Conservation (phyloP, 2,329 filamentous ascomycete species). For the Coleophoma crateriformis region DNA sequence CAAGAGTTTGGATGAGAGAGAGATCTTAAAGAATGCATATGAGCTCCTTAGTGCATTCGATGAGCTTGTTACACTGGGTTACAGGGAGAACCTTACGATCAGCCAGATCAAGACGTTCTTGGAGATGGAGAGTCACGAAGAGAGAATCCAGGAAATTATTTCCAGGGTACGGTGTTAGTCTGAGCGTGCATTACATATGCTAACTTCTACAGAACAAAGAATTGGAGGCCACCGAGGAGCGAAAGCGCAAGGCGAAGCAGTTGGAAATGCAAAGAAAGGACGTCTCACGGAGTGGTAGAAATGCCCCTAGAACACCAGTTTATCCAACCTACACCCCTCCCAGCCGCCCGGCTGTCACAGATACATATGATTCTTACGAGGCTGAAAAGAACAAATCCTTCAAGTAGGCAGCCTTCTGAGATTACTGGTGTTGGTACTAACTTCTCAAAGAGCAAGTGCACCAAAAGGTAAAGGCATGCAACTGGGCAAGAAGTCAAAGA, state of each 20-base stretch:
- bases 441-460: conserved; percentile 44
- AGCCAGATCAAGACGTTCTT: conserved; percentile 98
- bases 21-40: conserved; percentile 92
- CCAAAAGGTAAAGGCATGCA: conserved; percentile 98
- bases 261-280: conserved; percentile 99
- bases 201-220: conserved; percentile 77
- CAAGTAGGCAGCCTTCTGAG: conserved; percentile 52
- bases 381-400: conserved; percentile 93
- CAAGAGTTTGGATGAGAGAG: conserved; percentile 90
- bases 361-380: conserved; percentile 91
- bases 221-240: conserved; percentile 93
- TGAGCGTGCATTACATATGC: conserved; percentile 6
- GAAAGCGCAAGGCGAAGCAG: conserved; percentile 97
- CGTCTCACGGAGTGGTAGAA: conserved; percentile 70
- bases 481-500: conserved; percentile 97
- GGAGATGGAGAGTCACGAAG: conserved; percentile 98
- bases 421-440: conserved; percentile 18
- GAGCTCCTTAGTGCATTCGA: conserved; percentile 96
- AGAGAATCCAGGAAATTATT: conserved; percentile 98
- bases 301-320: conserved; percentile 66
- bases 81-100: conserved; percentile 92
- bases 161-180: conserved; percentile 57
- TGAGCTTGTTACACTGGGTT: conserved; percentile 91
- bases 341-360: conserved; percentile 64
- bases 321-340: conserved; percentile 89